Base-by-base conservation (phyloP, 768 basidiomycete species). In the Pulveroboletus frians region DNA sequence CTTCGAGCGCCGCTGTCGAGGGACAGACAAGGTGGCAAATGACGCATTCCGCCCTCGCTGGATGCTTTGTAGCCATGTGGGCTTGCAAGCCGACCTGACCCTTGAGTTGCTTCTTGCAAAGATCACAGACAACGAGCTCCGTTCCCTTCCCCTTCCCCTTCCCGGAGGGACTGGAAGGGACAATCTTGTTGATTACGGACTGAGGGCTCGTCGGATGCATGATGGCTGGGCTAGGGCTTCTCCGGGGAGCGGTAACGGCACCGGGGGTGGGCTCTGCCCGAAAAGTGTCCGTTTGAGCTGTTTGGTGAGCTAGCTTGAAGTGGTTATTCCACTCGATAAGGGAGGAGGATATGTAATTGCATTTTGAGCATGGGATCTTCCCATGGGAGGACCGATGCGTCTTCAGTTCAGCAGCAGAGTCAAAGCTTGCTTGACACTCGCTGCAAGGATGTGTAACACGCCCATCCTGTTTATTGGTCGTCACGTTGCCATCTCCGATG, bases 281-380 rank as follows among this genome's bases (percentile, higher is more conserved):
- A 44, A n/a, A 47, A 34, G 9, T 23, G 32, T 36, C 40, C 4
- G 31, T 39, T 21, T 48, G 51, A 41, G 44, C 4, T 7, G 35
- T 50, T 23, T 49, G 48, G 20, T 66, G 64, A 23, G 39, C 51
- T 38, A 40, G 40, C 37, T 59, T 62, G 48, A 64, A 63, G 37
- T 65, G 64, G 26, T 46, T 15, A 29, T 66, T 66, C 64, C 64
- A 66, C 34, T 65, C 64, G 13, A 57, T 0, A 26, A 65, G 59
- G 21, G 64, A 59, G 37, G 57, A 43, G 15, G 35, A 65, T 4
- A 50, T 10, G 40, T 50, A n/a, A 37, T 17, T 39, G 49, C 64
- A 65, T 38, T 61, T 64, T 9, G 61, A 64, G 42, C 64, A 65
- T 14, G 62, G 3, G 40, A 66, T 45, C 43, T 46, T 52, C 31